Conservation (phyloP, 345 rosid species). For the Salix udensis region DNA sequence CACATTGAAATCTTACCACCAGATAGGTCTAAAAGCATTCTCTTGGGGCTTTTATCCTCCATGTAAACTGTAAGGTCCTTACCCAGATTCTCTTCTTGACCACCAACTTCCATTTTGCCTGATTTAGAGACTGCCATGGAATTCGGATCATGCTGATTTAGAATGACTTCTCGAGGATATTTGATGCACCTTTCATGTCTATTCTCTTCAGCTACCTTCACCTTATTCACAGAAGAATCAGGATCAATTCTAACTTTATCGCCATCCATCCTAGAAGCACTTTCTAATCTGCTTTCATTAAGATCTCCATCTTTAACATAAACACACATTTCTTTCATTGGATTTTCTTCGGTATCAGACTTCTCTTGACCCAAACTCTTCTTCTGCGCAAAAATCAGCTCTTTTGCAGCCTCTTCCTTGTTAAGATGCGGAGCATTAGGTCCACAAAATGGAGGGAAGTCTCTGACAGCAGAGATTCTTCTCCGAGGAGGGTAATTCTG, state of each 20-base stretch:
- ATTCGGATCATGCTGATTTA: constrained; percentile 13
- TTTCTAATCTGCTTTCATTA: constrained; percentile 1
- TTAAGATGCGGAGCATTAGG: constrained; percentile 28
- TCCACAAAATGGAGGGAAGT: constrained; percentile 54
- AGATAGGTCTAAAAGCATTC: constrained; percentile 18
- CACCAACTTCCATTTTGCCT: constrained; percentile 6
- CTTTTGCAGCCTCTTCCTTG: constrained; percentile 14
- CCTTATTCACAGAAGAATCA: constrained; percentile 14
- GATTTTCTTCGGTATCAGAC: constrained; percentile 12
- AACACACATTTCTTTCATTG: constrained; percentile 7
- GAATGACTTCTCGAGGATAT: constrained; percentile 16
- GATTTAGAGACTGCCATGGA: constrained; percentile 8
- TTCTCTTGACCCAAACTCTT: constrained; percentile 19
- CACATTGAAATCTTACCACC: constrained; percentile 7
- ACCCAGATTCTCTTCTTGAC: constrained; percentile 19
- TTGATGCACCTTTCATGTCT: constrained; percentile 8
- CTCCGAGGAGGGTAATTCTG: constrained; percentile 43
- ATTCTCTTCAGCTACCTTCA: constrained; percentile 9
- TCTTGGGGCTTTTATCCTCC: constrained; percentile 5
- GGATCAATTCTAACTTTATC: constrained; percentile 18
- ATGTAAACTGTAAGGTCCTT: constrained; percentile 17
- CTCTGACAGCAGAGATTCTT: constrained; percentile 43
- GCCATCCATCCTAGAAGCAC: not conserved
- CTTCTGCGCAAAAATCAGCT: constrained; percentile 12
- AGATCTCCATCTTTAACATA: constrained; percentile 18